Evolutionary conservation across 805 yeast species (phyloP), one percentile per base, ranked within the genome.

Genomic region (Millerago galiae): DNA sequence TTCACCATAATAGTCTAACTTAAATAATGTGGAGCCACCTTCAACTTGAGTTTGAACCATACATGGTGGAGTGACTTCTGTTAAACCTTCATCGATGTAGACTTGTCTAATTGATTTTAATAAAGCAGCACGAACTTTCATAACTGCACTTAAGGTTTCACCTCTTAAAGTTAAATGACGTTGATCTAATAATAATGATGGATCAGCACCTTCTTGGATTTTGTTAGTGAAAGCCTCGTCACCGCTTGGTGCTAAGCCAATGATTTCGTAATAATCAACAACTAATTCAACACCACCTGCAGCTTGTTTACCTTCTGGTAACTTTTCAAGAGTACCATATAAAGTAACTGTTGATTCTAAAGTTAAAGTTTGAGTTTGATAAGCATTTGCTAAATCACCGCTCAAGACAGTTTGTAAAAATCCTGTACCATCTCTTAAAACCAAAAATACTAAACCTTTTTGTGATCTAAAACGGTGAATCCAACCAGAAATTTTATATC

Each of bases 41-140:
- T 93, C 99, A 46, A 93, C 99, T 72, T 93, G 98, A 32, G 96
- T 90, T 71, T 93, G 99, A 43, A 93, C 99, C 98, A 93, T 93
- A 69, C 98, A 90, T 59, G 99, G 99, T 36, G 99, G 97, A 32
- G 98, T 93, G 46, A 95, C 96, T 73, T 93, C 99, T 27, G 79
- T 68, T 40, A 90, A 59, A 28, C 77, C 75, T 68, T 83, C 87
- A 58, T 87, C 93, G 18, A 62, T 70, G 61, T 75, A 91, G 45
- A 83, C 83, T 52, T 79, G 74, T 70, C 99, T 81, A 54, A 93
- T 66, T 32, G 93, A 67, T 40, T 70, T 70, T 55, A 93, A 68
- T 43, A 89, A 74, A 31, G 79, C 70, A 32, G 96, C 93, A 66
- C 99, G 83, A 29, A 93, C 98, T 63, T 85, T 87, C 93, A 93